phyloP scores from a whole-genome alignment of 306 rosid species.

The Cucurbita argyrosperma region DNA sequence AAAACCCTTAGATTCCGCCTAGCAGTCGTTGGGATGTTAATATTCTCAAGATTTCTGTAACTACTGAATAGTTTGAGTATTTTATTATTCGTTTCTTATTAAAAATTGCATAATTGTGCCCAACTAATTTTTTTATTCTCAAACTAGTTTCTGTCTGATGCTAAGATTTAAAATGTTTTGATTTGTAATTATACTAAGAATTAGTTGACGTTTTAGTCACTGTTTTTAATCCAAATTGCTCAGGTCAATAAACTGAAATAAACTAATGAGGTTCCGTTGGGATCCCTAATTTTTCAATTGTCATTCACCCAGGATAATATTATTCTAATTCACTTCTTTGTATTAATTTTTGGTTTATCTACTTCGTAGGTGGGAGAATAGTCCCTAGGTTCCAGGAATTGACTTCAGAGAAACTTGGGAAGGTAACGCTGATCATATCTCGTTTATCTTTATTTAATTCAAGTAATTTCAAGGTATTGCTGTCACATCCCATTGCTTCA shows the following conservation, averaged over 20 bases:
- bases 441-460: not conserved
- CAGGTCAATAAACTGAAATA: not conserved
- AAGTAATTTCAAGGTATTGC: not conserved
- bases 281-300: not conserved
- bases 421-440: conserved; percentile 28
- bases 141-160: not conserved
- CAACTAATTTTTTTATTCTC: not conserved
- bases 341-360: conserved; percentile 3
- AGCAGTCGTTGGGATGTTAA: not conserved
- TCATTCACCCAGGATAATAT: not conserved
- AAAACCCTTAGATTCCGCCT: not conserved
- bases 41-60: not conserved
- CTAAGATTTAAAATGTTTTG: not conserved
- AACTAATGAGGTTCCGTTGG: not conserved
- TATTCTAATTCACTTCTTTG: not conserved
- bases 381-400: conserved; percentile 97
- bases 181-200: not conserved
- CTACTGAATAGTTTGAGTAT: not conserved
- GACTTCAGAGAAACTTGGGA: conserved; percentile 81
- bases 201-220: not conserved
- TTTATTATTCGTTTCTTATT: not conserved
- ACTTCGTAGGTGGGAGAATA: conserved; percentile 79
- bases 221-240: not conserved
- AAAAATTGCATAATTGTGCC: not conserved
- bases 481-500: not conserved